Evolutionary conservation across 257 asterid species (phyloP).

Genomic region (Rauvolfia tetraphylla): DNA sequence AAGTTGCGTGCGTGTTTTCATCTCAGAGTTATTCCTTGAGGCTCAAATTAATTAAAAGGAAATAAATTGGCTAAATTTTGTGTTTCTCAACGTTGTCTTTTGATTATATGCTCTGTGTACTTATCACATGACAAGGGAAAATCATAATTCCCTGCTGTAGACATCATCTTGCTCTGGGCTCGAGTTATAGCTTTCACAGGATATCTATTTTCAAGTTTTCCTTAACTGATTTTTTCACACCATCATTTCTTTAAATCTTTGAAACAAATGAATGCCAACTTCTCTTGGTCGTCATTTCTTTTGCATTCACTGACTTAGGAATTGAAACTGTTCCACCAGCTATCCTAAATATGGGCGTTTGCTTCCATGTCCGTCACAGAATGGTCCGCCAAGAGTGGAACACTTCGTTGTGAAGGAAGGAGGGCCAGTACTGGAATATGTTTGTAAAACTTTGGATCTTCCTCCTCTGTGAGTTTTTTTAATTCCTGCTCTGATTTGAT

Average conservation of each 20-base stretch:
- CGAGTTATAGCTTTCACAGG: too few species aligned
- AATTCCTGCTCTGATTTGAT: neutral
- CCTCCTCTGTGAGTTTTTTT: slow-evolving; percentile 63
- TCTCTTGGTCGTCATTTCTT: neutral
- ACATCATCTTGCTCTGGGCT: too few species aligned
- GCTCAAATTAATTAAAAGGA: neutral
- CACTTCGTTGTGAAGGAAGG: slow-evolving; percentile 76
- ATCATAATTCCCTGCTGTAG: neutral
- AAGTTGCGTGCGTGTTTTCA: too few species aligned
- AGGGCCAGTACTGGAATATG: slow-evolving; percentile 73
- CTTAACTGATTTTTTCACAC: neutral
- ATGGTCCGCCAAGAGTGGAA: slow-evolving; percentile 81
- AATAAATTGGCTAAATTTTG: neutral
- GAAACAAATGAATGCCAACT: neutral
- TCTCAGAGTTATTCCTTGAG: neutral
- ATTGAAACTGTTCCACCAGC: slow-evolving; percentile 36
- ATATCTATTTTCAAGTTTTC: neutral
- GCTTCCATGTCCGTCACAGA: slow-evolving; percentile 82
- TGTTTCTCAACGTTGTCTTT: neutral
- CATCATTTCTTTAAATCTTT: neutral
- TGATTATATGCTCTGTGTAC: neutral
- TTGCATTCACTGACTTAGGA: neutral
- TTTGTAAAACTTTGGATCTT: slow-evolving; percentile 57
- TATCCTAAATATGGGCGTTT: slow-evolving; percentile 63
- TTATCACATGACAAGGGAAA: neutral